These are phyloP conservation scores for Colletotrichum lindemuthianum DNA, from an alignment of 2,329 filamentous ascomycete genomes.

Conservation along the genomic window DNA sequence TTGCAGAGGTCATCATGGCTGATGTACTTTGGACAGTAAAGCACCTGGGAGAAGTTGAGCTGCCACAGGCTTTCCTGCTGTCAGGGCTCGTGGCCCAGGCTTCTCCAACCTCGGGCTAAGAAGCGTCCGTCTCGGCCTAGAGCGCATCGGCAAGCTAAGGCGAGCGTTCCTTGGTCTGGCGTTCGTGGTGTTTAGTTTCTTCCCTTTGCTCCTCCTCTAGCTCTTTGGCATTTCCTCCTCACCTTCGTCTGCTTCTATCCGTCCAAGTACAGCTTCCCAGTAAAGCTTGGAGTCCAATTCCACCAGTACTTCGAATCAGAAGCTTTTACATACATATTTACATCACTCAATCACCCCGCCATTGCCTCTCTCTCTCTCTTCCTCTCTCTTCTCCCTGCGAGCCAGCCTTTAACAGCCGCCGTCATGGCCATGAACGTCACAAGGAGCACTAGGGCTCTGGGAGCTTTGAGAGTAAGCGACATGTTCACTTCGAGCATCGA, in stretches of 20 bases:
- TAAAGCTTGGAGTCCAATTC: too few relatives aligned
- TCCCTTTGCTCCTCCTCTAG: conserved; percentile 1
- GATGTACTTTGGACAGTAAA: too few relatives aligned
- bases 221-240: neutral
- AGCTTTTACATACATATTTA: neutral
- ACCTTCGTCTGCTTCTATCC: too few relatives aligned
- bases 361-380: conserved; percentile 1
- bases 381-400: conserved; percentile 6
- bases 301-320: neutral
- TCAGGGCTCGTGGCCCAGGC: conserved; percentile 6
- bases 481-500: too few relatives aligned
- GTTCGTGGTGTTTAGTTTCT: neutral
- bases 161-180: neutral
- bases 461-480: conserved; percentile 68
- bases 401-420: conserved; percentile 16
- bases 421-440: conserved; percentile 73
- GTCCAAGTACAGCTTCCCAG: too few relatives aligned
- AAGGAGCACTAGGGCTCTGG: conserved; percentile 69
- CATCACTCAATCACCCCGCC: neutral
- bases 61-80: neutral
- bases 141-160: conserved; percentile 3
- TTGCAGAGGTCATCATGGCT: neutral
- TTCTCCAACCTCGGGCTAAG: conserved; percentile 30
- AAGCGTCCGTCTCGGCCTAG: conserved; percentile 29
- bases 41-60: neutral